These are phyloP conservation scores for Aaosphaeria arxii DNA, from an alignment of 2,329 filamentous ascomycete genomes.

Conservation along the genomic window DNA sequence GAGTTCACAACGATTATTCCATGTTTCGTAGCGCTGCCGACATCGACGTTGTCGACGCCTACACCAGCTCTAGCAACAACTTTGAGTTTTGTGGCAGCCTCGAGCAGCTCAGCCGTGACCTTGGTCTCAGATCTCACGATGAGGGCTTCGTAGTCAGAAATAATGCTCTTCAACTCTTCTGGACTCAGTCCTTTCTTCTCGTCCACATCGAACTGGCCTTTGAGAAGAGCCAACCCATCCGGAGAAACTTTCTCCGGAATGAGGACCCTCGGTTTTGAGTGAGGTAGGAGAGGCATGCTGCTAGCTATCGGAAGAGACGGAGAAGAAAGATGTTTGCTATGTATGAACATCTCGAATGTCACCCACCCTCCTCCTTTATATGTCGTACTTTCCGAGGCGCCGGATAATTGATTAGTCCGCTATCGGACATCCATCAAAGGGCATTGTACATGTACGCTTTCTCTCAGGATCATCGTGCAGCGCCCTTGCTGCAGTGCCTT, in stretches of 20 bases:
- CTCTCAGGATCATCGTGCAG: no score
- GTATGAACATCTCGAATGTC: no score
- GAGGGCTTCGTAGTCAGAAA: slow-evolving; percentile 70
- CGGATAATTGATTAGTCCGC: slow-evolving; percentile 15
- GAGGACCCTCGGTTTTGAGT: slow-evolving; percentile 55
- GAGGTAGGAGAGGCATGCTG: slow-evolving; percentile 30
- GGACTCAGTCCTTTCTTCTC: slow-evolving; percentile 61
- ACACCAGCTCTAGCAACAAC: slow-evolving; percentile 80
- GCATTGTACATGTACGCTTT: no score
- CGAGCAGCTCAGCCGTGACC: slow-evolving; percentile 66
- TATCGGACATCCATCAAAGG: slow-evolving; percentile 16
- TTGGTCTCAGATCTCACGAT: slow-evolving; percentile 81
- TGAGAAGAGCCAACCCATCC: slow-evolving; percentile 71
- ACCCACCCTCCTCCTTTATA: slow-evolving; percentile 5
- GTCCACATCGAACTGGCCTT: slow-evolving; percentile 66
- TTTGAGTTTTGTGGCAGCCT: slow-evolving; percentile 65
- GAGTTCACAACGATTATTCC: slow-evolving; percentile 81
- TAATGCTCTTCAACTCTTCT: slow-evolving; percentile 63
- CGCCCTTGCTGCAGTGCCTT: slow-evolving; percentile 16
- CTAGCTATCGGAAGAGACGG: background rate
- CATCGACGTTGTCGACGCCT: slow-evolving; percentile 77
- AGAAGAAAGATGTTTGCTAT: background rate
- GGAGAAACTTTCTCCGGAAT: slow-evolving; percentile 77
- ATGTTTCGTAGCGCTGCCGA: slow-evolving; percentile 66
- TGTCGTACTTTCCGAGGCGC: background rate